A percentile compares a stretch with the other conserved stretches of the same genome.
Conservation (phyloP, 148 eudicot species). For the Fagopyrum homotropicum region DNA sequence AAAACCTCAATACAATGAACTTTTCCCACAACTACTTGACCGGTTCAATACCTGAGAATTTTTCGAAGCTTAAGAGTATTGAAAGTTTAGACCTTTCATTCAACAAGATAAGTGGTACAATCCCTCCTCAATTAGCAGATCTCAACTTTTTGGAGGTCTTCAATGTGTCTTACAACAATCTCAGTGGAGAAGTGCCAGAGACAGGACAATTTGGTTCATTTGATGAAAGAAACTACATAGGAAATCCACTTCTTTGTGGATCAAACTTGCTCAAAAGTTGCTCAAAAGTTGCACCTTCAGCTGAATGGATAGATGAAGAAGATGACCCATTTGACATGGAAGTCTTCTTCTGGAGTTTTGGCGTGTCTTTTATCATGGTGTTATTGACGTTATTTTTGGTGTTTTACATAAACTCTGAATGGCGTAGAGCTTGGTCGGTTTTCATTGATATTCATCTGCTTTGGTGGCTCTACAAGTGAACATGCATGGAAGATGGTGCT, state of each 20-base stretch:
- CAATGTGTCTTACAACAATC: conserved; percentile 15
- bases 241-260: conserved; percentile 14
- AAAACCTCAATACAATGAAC: background rate
- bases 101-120: conserved; percentile 18
- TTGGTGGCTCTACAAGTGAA: background rate
- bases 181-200: background rate
- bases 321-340: background rate
- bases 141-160: conserved; percentile 8
- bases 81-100: conserved; percentile 22
- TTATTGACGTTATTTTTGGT: background rate
- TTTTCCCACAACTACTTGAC: conserved; percentile 17
- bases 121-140: background rate
- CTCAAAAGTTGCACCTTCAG: background rate
- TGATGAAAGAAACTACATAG: conserved; percentile 10
- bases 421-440: background rate
- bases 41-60: conserved; percentile 11
- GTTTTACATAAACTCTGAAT: background rate
- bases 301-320: background rate
- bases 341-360: background rate
- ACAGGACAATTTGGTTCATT: conserved; percentile 6
- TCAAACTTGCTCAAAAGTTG: background rate
- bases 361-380: background rate
- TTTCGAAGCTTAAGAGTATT: conserved; percentile 6
- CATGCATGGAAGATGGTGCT: background rate
- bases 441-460: background rate